Evolutionary conservation across 805 yeast genomes (phyloP).

Genomic region (Saccharomycopsis schoenii): DNA sequence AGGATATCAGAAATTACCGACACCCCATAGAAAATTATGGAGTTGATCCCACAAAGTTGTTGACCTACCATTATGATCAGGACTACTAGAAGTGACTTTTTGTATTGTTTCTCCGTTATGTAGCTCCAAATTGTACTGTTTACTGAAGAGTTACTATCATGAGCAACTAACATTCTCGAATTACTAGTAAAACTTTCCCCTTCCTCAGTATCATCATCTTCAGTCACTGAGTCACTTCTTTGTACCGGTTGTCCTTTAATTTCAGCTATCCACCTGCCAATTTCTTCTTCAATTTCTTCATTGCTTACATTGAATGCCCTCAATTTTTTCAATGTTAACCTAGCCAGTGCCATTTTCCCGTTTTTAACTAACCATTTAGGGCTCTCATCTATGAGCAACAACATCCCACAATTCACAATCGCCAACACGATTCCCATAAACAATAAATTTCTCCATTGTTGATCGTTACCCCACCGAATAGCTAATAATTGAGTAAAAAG

Average conservation of each 20-base stretch:
- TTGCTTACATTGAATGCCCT: constrained; percentile 20
- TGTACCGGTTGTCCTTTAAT: neutral
- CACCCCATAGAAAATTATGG: constrained; percentile 90
- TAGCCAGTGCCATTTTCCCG: constrained; percentile 37
- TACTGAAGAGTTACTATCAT: neutral
- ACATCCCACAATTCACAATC: constrained; percentile 33
- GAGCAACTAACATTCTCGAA: neutral
- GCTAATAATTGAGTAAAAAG: constrained; percentile 72
- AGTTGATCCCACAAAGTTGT: constrained; percentile 88
- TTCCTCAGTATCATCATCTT: neutral
- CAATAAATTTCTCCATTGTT: constrained; percentile 66
- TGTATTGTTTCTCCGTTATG: constrained; percentile 4
- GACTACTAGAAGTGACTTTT: constrained; percentile 39
- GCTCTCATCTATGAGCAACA: constrained; percentile 52
- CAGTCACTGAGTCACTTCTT: neutral
- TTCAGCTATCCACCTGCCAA: constrained; percentile 7
- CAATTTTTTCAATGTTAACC: constrained; percentile 26
- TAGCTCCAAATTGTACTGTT: constrained; percentile 6
- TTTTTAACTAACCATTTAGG: constrained; percentile 70
- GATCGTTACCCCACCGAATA: constrained; percentile 50
- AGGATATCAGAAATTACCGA: constrained; percentile 61
- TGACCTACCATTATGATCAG: constrained; percentile 73
- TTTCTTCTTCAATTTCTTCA: constrained; percentile 5
- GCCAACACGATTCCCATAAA: constrained; percentile 50
- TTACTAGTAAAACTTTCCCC: neutral